Evolutionary conservation across 345 rosid species (phyloP).

Genomic region (Arabis alpina): DNA sequence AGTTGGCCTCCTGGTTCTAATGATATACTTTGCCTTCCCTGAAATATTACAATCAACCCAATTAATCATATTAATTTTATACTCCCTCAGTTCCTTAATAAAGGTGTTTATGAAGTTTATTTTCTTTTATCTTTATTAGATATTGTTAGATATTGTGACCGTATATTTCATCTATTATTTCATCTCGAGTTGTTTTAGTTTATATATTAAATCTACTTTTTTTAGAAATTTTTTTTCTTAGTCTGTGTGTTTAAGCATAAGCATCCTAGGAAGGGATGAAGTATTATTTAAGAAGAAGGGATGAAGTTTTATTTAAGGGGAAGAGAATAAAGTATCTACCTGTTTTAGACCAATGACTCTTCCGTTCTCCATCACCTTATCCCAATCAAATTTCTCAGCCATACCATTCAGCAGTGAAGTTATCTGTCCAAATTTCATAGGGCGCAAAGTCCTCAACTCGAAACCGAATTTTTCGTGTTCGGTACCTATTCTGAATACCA

Average conservation of each 20-base stretch:
- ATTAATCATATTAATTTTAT: neutral
- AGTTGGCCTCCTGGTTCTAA: constrained; percentile 92
- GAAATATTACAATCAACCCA: neutral
- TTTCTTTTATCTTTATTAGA: too few species aligned
- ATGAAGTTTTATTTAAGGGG: neutral
- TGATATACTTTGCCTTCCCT: constrained; percentile 92
- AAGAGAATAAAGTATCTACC: constrained; percentile 43
- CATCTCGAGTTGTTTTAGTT: too few species aligned
- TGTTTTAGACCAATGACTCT: constrained; percentile 79
- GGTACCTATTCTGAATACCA: constrained; percentile 78
- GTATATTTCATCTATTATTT: too few species aligned
- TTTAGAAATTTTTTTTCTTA: too few species aligned
- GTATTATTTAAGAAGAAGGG: too few species aligned
- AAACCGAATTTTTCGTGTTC: constrained; percentile 96
- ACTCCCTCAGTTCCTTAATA: too few species aligned
- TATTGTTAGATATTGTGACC: too few species aligned
- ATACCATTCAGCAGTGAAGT: constrained; percentile 76
- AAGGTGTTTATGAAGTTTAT: too few species aligned
- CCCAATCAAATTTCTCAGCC: constrained; percentile 96
- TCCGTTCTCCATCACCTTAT: constrained; percentile 80
- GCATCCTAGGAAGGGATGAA: too few species aligned
- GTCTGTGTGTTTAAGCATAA: too few species aligned
- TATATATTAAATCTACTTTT: too few species aligned
- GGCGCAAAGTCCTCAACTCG: constrained; percentile 63
- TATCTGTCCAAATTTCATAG: constrained; percentile 83